Conservation (phyloP, 768 basidiomycete species). For the Kondoa malvinella region DNA sequence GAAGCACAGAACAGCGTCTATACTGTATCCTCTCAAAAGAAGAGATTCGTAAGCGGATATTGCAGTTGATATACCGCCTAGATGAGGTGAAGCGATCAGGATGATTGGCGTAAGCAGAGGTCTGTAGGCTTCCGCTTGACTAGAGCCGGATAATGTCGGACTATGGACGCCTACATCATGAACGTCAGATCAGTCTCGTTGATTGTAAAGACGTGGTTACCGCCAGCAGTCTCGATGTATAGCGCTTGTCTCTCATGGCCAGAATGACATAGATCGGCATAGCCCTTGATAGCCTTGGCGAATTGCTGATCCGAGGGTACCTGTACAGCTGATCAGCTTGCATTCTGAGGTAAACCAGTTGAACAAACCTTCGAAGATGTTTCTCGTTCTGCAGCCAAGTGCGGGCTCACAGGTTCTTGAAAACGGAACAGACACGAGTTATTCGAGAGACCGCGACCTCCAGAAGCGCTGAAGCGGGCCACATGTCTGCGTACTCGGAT, state of each 20-base stretch:
- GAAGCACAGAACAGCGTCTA: conserved; percentile 71
- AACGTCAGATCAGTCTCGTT: too few relatives aligned
- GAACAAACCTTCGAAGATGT: background rate
- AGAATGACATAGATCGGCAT: conserved; percentile 40
- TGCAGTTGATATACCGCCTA: conserved; percentile 87
- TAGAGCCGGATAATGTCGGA: conserved; percentile 61
- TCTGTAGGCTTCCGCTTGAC: conserved; percentile 71
- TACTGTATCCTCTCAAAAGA: conserved; percentile 66
- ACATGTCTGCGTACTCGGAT: background rate
- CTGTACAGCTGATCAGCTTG: background rate
- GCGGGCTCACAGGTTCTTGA: conserved; percentile 80
- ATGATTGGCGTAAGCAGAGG: conserved; percentile 73
- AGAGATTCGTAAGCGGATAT: conserved; percentile 87
- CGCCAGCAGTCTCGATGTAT: conserved; percentile 91
- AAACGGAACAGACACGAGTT: conserved; percentile 65
- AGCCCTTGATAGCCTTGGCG: conserved; percentile 26
- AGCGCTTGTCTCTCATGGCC: conserved; percentile 36
- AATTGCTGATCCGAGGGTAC: conserved; percentile 28
- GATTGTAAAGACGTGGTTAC: too few relatives aligned
- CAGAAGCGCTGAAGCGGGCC: conserved; percentile 19
- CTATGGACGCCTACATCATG: conserved; percentile 61
- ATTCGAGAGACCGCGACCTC: conserved; percentile 33
- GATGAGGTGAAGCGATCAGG: conserved; percentile 67
- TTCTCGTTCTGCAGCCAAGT: conserved; percentile 50
- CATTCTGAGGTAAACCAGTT: too few relatives aligned